Percentiles rank a stretch among this genome's conserved stretches.
These are phyloP conservation scores for Cryphonectria japonica DNA, from an alignment of 2,329 filamentous ascomycete species.

Conservation along the genomic window DNA sequence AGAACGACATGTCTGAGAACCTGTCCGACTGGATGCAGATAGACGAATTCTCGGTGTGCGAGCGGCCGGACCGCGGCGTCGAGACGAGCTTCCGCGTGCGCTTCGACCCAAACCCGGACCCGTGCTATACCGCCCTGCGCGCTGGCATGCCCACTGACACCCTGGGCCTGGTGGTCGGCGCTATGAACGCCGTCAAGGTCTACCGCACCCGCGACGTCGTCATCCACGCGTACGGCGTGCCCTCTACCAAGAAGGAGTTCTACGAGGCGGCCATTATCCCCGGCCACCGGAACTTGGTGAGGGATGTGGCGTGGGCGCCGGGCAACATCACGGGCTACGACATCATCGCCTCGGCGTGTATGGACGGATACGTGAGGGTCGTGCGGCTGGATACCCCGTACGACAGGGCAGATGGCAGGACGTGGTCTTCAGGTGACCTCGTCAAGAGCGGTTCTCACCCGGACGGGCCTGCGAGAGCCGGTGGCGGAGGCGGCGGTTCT, in stretches of 20 bases:
- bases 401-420: slow-evolving; percentile 50
- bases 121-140: slow-evolving; percentile 75
- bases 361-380: slow-evolving; percentile 88
- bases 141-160: slow-evolving; percentile 82
- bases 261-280: slow-evolving; percentile 80
- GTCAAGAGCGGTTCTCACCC: slow-evolving; percentile 39
- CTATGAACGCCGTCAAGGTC: slow-evolving; percentile 80
- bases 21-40: slow-evolving; percentile 75
- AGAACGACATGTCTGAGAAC: slow-evolving; percentile 83
- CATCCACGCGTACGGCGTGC: slow-evolving; percentile 54
- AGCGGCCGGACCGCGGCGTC: slow-evolving; percentile 74
- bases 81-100: slow-evolving; percentile 85
- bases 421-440: slow-evolving; percentile 54
- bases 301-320: slow-evolving; percentile 90
- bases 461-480: slow-evolving; percentile 22
- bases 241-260: slow-evolving; percentile 72
- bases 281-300: slow-evolving; percentile 75
- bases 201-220: slow-evolving; percentile 73
- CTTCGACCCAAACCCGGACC: slow-evolving; percentile 86
- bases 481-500: slow-evolving; percentile 25
- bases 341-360: slow-evolving; percentile 86
- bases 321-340: slow-evolving; percentile 91
- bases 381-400: slow-evolving; percentile 74
- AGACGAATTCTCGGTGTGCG: slow-evolving; percentile 75
- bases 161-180: slow-evolving; percentile 80